phyloP scores from a whole-genome alignment of 2,329 filamentous ascomycete genomes.

The Calonectria naviculata region DNA sequence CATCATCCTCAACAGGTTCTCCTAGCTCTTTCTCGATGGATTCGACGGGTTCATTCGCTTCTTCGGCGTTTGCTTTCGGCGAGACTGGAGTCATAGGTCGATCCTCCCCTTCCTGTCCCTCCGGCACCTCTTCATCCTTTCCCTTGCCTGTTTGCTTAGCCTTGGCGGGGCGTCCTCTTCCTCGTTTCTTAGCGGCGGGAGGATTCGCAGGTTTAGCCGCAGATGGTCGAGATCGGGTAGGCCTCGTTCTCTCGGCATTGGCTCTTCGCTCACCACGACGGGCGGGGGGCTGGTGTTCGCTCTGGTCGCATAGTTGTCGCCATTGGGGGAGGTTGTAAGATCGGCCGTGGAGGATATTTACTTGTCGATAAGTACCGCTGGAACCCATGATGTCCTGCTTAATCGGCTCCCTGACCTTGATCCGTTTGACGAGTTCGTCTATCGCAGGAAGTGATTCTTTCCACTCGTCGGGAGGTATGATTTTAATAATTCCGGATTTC shows the following conservation, averaged over 20 bases:
- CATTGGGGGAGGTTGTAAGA: conserved; percentile 98
- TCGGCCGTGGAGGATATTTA: conserved; percentile 95
- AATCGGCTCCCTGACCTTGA: conserved; percentile 96
- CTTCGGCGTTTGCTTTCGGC: conserved; percentile 53
- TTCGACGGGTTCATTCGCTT: conserved; percentile 51
- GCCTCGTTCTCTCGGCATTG: conserved; percentile 64
- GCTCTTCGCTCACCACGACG: conserved; percentile 84
- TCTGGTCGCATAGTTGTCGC: conserved; percentile 92
- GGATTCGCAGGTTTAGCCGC: conserved; percentile 45
- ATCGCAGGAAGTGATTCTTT: conserved; percentile 81
- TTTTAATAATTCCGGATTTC: conserved; percentile 96
- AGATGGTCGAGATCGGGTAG: conserved; percentile 52
- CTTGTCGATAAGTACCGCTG: conserved; percentile 94
- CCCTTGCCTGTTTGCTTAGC: conserved; percentile 47
- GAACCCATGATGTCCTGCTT: conserved; percentile 98
- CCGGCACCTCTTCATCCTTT: conserved; percentile 50
- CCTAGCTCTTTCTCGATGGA: conserved; percentile 62
- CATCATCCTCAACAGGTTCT: conserved; percentile 59
- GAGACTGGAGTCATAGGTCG: conserved; percentile 70
- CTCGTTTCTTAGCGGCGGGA: conserved; percentile 51
- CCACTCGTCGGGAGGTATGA: conserved; percentile 95
- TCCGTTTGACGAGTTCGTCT: conserved; percentile 88
- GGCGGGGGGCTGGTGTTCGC: conserved; percentile 94
- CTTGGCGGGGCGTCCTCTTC: conserved; percentile 52
- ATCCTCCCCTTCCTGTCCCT: conserved; percentile 58